Conservation (phyloP, 164 flowering plant genomes). For the Vitis vinifera region DNA sequence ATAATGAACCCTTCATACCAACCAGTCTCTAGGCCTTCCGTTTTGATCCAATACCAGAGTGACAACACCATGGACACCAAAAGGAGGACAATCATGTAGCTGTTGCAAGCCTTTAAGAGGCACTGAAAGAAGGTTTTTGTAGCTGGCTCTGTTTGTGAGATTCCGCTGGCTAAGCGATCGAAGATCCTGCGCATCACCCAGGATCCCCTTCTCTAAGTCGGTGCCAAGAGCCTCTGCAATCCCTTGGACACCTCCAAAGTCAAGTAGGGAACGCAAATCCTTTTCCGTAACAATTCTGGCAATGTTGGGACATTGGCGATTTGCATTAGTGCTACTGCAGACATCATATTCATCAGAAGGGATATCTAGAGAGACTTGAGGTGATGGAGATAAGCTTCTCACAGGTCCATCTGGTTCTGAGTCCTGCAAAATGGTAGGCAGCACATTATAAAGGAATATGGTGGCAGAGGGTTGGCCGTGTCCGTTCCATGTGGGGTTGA, state of each 20-base stretch:
- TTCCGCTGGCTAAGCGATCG: not conserved
- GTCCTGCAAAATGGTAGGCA: not conserved
- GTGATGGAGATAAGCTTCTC: not conserved
- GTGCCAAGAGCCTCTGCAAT: slow-evolving; percentile 16
- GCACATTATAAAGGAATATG: not conserved
- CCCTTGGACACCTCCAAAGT: slow-evolving; percentile 10
- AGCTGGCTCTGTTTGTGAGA: not conserved
- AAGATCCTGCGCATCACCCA: not conserved
- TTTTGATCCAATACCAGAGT: slow-evolving; percentile 12
- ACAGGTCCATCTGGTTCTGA: not conserved
- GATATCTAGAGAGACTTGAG: slow-evolving; percentile 5
- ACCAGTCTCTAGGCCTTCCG: slow-evolving; percentile 13
- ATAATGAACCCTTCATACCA: slow-evolving; percentile 14
- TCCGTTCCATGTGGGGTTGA: not conserved
- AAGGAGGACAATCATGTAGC: slow-evolving; percentile 14
- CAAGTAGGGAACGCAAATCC: not conserved
- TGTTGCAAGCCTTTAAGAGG: slow-evolving; percentile 2
- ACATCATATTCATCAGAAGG: not conserved
- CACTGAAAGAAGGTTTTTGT: not conserved
- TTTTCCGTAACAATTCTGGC: slow-evolving; percentile 8
- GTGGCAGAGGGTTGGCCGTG: not conserved
- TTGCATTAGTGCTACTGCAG: not conserved
- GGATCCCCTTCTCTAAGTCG: slow-evolving; percentile 11
- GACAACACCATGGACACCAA: slow-evolving; percentile 4
- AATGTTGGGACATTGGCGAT: not conserved